Evolutionary conservation across 2,329 filamentous ascomycete species (phyloP).

Genomic region (Pseudopithomyces maydicus): DNA sequence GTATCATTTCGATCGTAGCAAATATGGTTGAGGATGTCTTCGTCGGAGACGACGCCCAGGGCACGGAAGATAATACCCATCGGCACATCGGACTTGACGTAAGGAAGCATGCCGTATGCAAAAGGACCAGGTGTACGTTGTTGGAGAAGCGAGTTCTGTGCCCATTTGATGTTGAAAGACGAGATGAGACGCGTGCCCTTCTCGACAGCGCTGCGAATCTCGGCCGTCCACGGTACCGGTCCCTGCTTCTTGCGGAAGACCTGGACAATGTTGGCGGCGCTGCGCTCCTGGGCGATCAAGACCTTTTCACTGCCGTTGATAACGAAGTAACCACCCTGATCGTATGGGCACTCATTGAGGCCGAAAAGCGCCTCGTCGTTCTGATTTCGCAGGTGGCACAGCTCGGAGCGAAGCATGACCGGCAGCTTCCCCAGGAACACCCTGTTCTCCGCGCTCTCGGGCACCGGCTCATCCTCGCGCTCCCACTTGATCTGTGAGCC

Average conservation of each 20-base stretch:
- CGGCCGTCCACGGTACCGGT: conserved; percentile 88
- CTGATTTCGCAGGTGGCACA: conserved; percentile 85
- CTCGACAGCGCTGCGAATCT: conserved; percentile 94
- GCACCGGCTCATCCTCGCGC: conserved; percentile 53
- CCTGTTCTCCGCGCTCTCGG: conserved; percentile 64
- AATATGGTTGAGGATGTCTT: conserved; percentile 97
- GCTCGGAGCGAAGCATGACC: conserved; percentile 97
- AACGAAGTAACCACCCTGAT: conserved; percentile 98
- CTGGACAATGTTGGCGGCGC: conserved; percentile 97
- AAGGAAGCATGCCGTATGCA: conserved; percentile 88
- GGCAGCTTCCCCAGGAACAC: conserved; percentile 95
- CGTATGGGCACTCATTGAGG: conserved; percentile 96
- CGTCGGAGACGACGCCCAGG: conserved; percentile 92
- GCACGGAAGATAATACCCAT: conserved; percentile 96
- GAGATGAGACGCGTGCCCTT: conserved; percentile 95
- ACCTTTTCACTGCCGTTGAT: conserved; percentile 99
- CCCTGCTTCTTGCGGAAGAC: conserved; percentile 99
- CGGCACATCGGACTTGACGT: conserved; percentile 91
- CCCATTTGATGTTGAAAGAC: conserved; percentile 87
- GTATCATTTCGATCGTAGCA: conserved; percentile 95
- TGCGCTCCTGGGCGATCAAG: conserved; percentile 94
- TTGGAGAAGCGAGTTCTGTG: conserved; percentile 79
- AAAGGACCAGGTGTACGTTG: conserved; percentile 83
- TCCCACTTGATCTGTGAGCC: conserved; percentile 52
- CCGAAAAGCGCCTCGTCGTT: conserved; percentile 85